Percentiles rank a stretch among this genome's conserved stretches.
phyloP scores from a whole-genome alignment of 2,329 filamentous ascomycete species.

The Epichloe baconii region DNA sequence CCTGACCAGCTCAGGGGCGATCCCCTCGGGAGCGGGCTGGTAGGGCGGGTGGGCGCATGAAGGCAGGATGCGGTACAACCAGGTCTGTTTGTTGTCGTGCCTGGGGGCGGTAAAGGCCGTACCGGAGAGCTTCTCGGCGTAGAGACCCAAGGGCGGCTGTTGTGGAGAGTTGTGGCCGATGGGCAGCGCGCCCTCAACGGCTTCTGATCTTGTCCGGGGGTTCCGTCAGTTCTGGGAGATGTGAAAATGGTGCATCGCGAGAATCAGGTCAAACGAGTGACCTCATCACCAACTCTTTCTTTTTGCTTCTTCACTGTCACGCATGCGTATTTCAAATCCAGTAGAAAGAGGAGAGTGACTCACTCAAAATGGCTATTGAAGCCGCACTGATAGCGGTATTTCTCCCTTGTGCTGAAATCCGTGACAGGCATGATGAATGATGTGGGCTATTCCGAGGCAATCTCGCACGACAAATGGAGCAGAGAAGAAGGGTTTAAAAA shows the following conservation, averaged over 20 bases:
- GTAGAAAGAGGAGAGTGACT: conserved; percentile 14
- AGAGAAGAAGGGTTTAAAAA: neutral
- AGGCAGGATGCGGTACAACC: conserved; percentile 58
- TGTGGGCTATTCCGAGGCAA: neutral
- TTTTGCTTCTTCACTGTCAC: no score
- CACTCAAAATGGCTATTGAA: conserved; percentile 70
- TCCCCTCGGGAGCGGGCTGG: conserved; percentile 27
- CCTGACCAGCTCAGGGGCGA: conserved; percentile 3
- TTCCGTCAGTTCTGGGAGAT: neutral
- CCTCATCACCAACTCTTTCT: no score
- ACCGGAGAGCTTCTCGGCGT: conserved; percentile 67
- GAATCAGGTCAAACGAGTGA: no score
- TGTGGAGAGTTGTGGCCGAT: conserved; percentile 71
- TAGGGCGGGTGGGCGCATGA: conserved; percentile 48
- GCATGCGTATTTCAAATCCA: neutral
- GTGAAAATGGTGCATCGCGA: no score
- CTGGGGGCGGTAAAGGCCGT: conserved; percentile 60
- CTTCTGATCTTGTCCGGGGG: conserved; percentile 52
- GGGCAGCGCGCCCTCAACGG: conserved; percentile 60
- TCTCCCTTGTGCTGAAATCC: conserved; percentile 33
- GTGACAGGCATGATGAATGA: conserved; percentile 34
- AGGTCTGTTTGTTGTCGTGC: conserved; percentile 56
- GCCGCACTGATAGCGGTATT: conserved; percentile 66
- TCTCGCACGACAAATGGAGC: neutral
- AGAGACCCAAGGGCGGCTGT: conserved; percentile 64